These are phyloP conservation scores for Cicer chorassanicum DNA, from an alignment of 306 rosid species.

Conservation along the genomic window DNA sequence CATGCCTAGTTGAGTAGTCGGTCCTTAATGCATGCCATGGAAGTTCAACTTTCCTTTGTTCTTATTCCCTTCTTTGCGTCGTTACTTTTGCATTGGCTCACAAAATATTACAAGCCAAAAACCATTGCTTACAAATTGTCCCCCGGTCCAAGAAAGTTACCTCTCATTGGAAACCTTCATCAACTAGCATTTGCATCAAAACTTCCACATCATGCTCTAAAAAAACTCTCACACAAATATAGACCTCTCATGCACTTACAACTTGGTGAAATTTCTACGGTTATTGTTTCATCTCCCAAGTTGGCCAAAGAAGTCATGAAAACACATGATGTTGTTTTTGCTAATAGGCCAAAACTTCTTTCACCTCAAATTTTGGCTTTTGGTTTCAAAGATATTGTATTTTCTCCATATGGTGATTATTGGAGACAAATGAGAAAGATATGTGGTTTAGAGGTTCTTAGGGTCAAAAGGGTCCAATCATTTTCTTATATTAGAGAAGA, in stretches of 20 bases:
- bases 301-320: constrained; percentile 35
- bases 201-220: constrained; percentile 33
- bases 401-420: constrained; percentile 6
- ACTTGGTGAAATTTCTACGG: constrained; percentile 34
- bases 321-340: constrained; percentile 29
- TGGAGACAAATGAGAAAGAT: constrained; percentile 17
- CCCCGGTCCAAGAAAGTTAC: constrained; percentile 35
- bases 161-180: constrained; percentile 39
- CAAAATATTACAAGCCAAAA: constrained; percentile 19
- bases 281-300: constrained; percentile 14
- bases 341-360: constrained; percentile 21
- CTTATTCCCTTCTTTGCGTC: neutral
- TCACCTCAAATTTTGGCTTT: neutral
- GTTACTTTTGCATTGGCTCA: neutral
- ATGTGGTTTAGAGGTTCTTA: neutral
- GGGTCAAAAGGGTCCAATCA: neutral
- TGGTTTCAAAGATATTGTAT: neutral
- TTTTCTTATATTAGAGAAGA: neutral
- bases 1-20: no score
- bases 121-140: neutral
- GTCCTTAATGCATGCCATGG: constrained; percentile 17
- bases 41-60: neutral
- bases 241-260: constrained; percentile 6
- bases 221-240: neutral
- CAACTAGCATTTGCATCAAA: constrained; percentile 33